A percentile compares a stretch with the other conserved stretches of the same genome.
These are phyloP conservation scores for Brasilioporus rufonigricans DNA, from an alignment of 768 basidiomycete species.

Conservation along the genomic window DNA sequence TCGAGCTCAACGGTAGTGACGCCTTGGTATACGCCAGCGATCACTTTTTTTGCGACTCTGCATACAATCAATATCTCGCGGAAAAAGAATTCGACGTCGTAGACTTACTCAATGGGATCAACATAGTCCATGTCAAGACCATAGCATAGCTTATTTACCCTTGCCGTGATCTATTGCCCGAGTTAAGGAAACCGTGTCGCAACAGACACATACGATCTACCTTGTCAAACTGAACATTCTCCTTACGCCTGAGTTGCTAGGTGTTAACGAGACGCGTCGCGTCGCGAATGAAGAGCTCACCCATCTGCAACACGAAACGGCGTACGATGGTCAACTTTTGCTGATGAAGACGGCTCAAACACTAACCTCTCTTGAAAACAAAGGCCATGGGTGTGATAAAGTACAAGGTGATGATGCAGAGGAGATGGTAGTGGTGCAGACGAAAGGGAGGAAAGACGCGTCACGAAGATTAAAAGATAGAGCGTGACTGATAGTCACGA, in stretches of 20 bases:
- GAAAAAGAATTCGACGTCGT: neutral
- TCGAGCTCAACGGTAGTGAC: slow-evolving; percentile 98
- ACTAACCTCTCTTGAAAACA: slow-evolving; percentile 59
- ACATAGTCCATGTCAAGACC: slow-evolving; percentile 91
- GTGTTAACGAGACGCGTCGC: slow-evolving; percentile 26
- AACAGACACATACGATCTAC: slow-evolving; percentile 37
- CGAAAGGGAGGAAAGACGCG: slow-evolving; percentile 25
- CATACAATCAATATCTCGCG: slow-evolving; percentile 4
- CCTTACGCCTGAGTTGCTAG: slow-evolving; percentile 61
- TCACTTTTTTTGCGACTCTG: slow-evolving; percentile 90
- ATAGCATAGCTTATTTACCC: slow-evolving; percentile 90
- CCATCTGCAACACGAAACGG: slow-evolving; percentile 39
- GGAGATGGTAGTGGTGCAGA: slow-evolving; percentile 24
- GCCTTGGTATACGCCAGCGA: slow-evolving; percentile 89
- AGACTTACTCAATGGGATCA: slow-evolving; percentile 76
- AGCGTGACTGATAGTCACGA: slow-evolving; percentile 30
- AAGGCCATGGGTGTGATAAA: slow-evolving; percentile 38
- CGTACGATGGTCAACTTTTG: slow-evolving; percentile 6
- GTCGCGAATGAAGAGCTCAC: slow-evolving; percentile 29
- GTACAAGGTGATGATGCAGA: neutral
- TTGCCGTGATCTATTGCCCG: slow-evolving; percentile 68
- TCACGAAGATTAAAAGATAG: slow-evolving; percentile 28
- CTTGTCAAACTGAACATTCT: slow-evolving; percentile 93
- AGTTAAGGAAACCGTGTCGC: slow-evolving; percentile 17
- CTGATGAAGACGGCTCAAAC: neutral